Conservation (phyloP, 2,329 filamentous ascomycete genomes). For the Colletotrichum caudatum region DNA sequence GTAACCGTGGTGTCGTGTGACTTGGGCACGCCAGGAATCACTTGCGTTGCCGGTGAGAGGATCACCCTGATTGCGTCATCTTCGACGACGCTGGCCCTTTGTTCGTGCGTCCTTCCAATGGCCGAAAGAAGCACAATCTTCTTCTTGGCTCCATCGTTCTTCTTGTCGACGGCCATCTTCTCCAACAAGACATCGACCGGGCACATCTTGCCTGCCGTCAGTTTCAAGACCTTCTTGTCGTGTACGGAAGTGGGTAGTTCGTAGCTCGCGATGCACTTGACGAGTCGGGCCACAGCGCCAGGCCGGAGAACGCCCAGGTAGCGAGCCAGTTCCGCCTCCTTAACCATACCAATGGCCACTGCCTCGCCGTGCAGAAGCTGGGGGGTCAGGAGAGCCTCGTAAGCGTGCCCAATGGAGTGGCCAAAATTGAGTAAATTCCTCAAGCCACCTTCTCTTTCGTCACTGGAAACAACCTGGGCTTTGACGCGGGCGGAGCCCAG, state of each 20-base stretch:
- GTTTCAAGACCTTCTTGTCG: constrained; percentile 83
- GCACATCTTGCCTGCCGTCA: constrained; percentile 89
- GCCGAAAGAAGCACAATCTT: constrained; percentile 93
- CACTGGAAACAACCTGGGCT: constrained; percentile 91
- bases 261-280: constrained; percentile 95
- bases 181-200: constrained; percentile 85
- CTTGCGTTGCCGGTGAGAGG: constrained; percentile 81
- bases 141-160: constrained; percentile 95
- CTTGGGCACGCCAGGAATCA: constrained; percentile 78
- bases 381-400: constrained; percentile 94
- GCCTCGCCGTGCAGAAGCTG: constrained; percentile 96
- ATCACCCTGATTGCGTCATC: constrained; percentile 87
- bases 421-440: constrained; percentile 97
- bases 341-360: constrained; percentile 98
- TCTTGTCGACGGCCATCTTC: constrained; percentile 99
- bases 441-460: constrained; percentile 93
- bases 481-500: constrained; percentile 93
- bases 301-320: constrained; percentile 88
- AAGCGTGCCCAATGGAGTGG: constrained; percentile 96
- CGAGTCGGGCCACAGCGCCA: constrained; percentile 87
- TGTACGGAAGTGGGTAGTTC: constrained; percentile 86
- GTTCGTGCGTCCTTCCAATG: constrained; percentile 90
- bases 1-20: constrained; percentile 79
- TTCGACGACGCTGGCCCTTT: constrained; percentile 87
- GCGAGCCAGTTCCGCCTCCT: constrained; percentile 93